Base-by-base conservation (phyloP, 2,329 filamentous ascomycete species). In the Amphichorda felina region DNA sequence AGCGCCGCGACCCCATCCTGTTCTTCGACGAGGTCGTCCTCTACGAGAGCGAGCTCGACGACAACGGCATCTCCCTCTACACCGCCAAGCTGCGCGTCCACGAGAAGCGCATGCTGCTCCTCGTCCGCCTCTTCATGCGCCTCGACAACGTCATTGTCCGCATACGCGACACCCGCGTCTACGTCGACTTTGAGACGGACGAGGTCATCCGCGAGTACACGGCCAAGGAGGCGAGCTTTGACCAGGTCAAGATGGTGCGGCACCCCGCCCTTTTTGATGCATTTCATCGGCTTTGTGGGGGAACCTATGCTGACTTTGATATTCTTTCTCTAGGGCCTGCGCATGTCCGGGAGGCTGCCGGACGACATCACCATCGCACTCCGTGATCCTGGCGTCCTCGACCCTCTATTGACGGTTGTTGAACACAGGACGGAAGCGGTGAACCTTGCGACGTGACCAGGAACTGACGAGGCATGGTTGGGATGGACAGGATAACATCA, bases 1-100 rank as follows among this genome's bases (percentile, higher is more conserved):
- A 82, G 55, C 75, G 84, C 22, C 82, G 85, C 11, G 91, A 98
- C 54, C 91, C 91, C 0, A 98, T 98, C 44, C 63, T 94, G 5
- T 95, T 96, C 68, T 94, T 93, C 54, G 89, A 96, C 61, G 87
- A 96, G 49, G 86, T 98, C 27, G 78, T 95, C 48, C 70, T 98
- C 33, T 98, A 94, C 56, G 91, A 98, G 63, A 93, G 93, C 61
- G 91, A 98, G 65, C 73, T 98, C 32, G 91, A 94, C 41, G 91
- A 98, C 58, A 98, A 98, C 53, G 91, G 91, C 41, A 91, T 96
- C 47, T 85, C 86, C 21, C 72, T 95, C 53, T 68, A 93, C 39
- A 93, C 80, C 42, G 86, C 82, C 59, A 98, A 98, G 66, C 66
- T 96, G 34, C 72, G 91, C 40, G 89, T 96, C 38, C 95, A 96